Evolutionary conservation across 495 filamentous ascomycete species (phyloP), one percentile per base, ranked within the genome.

Genomic region (Talaromyces borbonicus): DNA sequence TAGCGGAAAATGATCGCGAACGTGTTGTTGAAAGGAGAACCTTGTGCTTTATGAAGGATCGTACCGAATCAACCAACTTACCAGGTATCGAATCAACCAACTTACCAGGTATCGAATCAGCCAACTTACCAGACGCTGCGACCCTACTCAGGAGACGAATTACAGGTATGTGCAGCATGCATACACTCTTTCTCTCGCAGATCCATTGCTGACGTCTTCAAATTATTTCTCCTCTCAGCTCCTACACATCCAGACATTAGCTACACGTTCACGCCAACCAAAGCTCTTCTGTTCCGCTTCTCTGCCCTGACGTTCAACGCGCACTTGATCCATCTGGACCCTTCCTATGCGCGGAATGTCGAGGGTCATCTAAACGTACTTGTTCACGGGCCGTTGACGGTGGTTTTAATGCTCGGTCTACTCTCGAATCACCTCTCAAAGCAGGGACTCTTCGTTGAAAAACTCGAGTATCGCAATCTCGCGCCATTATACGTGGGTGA

Each of bases 241-340:
- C 63, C 65, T 4, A 50, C 58, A 5, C 27, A 59, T 8, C 72
- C 83, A 3, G 67, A 75, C n/a, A 80, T 81, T 52, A 72, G 67
- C 14, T 74, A 83, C 56, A 65, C 61, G 1, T 65, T 93, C 12
- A 66, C 55, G 0, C 85, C 86, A 0, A 80, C 78, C 12, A 63
- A 72, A 3, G 64, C 72, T 18, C 69, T 94, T 0, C 74, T 95
- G 23, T 90, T 89, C 62, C 79, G 85, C n/a, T 94, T 84, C 65
- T 86, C 80, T 23, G 85, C 85, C 0, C 72, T 95, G 14, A 87
- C 82, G 4, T 87, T 84, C 72, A 95, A 95, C 59, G 84, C 86
- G 5, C 88, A 94, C 56, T 65, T 71, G 5, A 93, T 94, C 47
- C 88, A 95, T 54, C 71, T 92, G n/a, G 85, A 94, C 57, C 74